Evolutionary conservation across 2,329 filamentous ascomycete genomes (phyloP), one percentile per base, ranked within the genome.

Genomic region (Trichoderma asperellum): DNA sequence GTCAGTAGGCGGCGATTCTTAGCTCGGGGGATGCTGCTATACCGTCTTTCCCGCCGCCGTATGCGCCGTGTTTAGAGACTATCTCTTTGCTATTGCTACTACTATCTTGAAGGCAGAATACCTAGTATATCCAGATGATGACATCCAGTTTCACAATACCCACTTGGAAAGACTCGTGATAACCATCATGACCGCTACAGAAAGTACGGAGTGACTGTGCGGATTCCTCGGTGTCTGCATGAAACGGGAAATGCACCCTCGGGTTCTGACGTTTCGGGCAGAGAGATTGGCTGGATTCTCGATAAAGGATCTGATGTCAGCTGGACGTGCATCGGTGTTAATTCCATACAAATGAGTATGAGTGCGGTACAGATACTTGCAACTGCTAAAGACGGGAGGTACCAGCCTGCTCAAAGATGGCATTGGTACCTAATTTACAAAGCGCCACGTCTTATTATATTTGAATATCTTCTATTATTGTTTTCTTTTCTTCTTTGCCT

Each of bases 241-340:
- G 16, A 34, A 55, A 55, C 21, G 34, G 43, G 29, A 65, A 43
- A 18, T 43, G 40, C 40, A 43, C 6, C 5, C 49, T 53, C 47
- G 60, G n/a, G 35, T 63, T 37, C 12, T 55, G 34, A 66, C 43
- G 47, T 37, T 24, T 53, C 12, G n/a, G 47, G 60, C 21, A 53
- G 43, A 52, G 43, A 52, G 16, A 43, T 43, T 43, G 40, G 40
- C 29, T 18, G n/a, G 14, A 35, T 7, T 4, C 32, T 32, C 27
- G 53, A 12, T 35, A 29, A 29, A 29, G 65, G 57, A 68, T 68
- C 56, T 68, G 65, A 68, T 68, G 65, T 68, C 61, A 69, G 67
- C 67, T 57, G 67, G 60, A 59, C 52, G 43, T 64, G 60, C 67
- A 53, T 64, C 35, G 37, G 16, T n/a, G 43, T 10, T 18, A 27